A percentile compares a stretch with the other conserved stretches of the same genome.
These are phyloP conservation scores for Chlamydomonas incerta DNA, from an alignment of 139 green algal genomes.

Conservation along the genomic window DNA sequence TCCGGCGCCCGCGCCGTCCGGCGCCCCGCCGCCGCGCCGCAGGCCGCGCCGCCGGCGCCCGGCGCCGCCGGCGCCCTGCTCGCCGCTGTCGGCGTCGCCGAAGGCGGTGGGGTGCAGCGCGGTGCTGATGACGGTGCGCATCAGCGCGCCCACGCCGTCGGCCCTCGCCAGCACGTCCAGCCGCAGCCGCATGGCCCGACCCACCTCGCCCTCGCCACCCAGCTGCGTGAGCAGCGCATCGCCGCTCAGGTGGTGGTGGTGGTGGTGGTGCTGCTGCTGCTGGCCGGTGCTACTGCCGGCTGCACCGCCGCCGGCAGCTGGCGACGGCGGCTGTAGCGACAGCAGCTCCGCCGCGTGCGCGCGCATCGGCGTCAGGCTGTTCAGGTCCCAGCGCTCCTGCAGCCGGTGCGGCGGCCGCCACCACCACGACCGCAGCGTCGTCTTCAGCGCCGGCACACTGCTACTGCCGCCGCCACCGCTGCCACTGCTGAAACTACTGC, in stretches of 20 bases:
- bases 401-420: background rate
- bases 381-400: background rate
- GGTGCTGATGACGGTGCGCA: background rate
- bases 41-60: no score
- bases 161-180: background rate
- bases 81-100: no score
- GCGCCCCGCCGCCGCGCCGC: no score
- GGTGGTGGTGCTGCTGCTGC: no score
- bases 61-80: no score
- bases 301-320: no score
- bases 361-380: background rate
- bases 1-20: no score
- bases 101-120: background rate
- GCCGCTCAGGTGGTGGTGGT: background rate
- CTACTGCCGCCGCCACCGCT: background rate
- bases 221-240: background rate
- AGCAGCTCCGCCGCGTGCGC: background rate
- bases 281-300: no score
- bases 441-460: background rate
- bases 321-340: no score
- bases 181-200: background rate
- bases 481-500: no score
- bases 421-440: background rate
- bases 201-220: background rate
- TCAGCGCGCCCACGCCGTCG: background rate